These are phyloP conservation scores for Colletotrichum gigasporum DNA, from an alignment of 2,329 filamentous ascomycete genomes.

Conservation along the genomic window DNA sequence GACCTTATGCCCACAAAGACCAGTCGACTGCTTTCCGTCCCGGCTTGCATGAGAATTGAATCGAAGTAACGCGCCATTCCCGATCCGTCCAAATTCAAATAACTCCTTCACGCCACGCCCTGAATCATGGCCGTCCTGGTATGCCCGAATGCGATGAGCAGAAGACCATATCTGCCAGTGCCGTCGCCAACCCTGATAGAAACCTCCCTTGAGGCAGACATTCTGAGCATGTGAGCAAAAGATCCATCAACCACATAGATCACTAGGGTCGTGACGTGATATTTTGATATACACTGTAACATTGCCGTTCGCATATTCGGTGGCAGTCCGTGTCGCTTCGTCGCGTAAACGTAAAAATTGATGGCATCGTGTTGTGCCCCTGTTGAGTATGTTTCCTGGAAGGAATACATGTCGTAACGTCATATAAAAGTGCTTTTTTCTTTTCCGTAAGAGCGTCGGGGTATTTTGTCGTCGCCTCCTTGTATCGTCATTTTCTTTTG, in stretches of 20 bases:
- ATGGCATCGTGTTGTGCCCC: neutral
- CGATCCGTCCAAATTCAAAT: neutral
- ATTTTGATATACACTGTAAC: constrained; percentile 12
- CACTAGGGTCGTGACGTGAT: neutral
- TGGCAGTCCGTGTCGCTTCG: neutral
- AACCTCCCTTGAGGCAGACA: neutral
- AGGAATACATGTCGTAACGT: constrained; percentile 16
- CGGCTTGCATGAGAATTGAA: constrained; percentile 9
- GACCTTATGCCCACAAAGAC: no score
- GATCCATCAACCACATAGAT: neutral
- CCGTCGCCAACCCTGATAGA: neutral
- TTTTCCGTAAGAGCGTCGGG: neutral
- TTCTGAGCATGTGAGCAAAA: neutral
- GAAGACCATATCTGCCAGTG: neutral
- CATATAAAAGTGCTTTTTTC: constrained; percentile 15
- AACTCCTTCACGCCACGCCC: neutral
- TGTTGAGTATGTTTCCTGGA: neutral
- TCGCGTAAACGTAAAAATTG: constrained; percentile 14
- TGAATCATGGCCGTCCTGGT: neutral
- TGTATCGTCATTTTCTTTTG: neutral
- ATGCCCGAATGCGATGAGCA: neutral
- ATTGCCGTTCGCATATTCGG: neutral
- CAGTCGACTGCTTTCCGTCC: no score
- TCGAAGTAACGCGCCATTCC: neutral
- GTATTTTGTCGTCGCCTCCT: constrained; percentile 17